Percentiles rank a stretch among this genome's conserved stretches.
Conservation (phyloP, 495 filamentous ascomycete genomes). For the Cladorrhinum samala region DNA sequence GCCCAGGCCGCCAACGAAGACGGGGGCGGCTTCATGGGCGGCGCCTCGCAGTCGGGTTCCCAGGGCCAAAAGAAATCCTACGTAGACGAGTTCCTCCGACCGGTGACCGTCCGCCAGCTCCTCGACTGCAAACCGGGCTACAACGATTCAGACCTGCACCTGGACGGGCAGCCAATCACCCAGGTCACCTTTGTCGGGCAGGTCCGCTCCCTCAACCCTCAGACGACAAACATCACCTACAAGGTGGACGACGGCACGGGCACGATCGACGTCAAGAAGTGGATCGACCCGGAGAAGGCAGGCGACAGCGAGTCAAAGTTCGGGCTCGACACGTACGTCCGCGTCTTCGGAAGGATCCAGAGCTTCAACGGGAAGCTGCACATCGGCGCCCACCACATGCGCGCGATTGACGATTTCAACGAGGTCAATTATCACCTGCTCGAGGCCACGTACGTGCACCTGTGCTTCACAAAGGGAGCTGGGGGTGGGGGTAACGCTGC, state of each 20-base stretch:
- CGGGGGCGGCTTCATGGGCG: conserved; percentile 41
- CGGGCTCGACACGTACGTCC: conserved; percentile 66
- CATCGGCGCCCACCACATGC: conserved; percentile 73
- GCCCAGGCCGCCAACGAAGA: conserved; percentile 33
- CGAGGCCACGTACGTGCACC: conserved; percentile 79
- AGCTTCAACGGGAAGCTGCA: conserved; percentile 71
- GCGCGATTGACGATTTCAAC: conserved; percentile 75
- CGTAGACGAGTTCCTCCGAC: conserved; percentile 67
- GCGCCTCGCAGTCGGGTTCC: conserved; percentile 41
- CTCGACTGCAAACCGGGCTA: conserved; percentile 70
- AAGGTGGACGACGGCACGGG: conserved; percentile 93
- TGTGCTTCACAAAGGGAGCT: conserved; percentile 68
- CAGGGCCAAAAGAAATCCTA: conserved; percentile 29
- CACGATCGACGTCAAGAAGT: conserved; percentile 85
- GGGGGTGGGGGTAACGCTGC: conserved; percentile 22
- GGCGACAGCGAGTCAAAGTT: conserved; percentile 41
- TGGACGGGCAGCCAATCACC: conserved; percentile 62
- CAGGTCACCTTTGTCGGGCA: conserved; percentile 83
- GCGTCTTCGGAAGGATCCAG: conserved; percentile 74
- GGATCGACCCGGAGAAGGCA: conserved; percentile 60
- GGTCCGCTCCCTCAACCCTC: conserved; percentile 76
- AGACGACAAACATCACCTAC: conserved; percentile 87
- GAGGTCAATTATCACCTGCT: conserved; percentile 86
- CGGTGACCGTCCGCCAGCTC: conserved; percentile 91
- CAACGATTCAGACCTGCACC: conserved; percentile 62